A percentile compares a stretch with the other conserved stretches of the same genome.
These are phyloP conservation scores for Sporisorium scitamineum DNA, from an alignment of 1,284 basidiomycete genomes.

Conservation along the genomic window DNA sequence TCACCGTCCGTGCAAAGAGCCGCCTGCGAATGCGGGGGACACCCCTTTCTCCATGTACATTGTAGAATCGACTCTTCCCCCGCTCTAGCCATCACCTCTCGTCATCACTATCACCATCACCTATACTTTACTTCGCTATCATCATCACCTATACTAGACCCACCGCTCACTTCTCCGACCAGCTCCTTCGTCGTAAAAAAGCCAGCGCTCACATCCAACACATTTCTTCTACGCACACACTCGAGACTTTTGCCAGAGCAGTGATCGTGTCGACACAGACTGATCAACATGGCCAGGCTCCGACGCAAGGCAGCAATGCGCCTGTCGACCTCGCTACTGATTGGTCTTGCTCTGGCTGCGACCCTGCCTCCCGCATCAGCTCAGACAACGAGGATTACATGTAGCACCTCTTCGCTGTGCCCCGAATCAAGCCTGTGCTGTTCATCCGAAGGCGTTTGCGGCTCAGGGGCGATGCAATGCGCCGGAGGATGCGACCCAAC, in stretches of 20 bases:
- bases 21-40: background rate
- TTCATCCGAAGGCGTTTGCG: slow-evolving; percentile 55
- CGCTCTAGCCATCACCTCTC: background rate
- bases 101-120: background rate
- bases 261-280: background rate
- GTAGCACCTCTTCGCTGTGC: slow-evolving; percentile 42
- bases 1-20: background rate
- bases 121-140: background rate
- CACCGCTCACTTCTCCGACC: background rate
- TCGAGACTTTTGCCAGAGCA: background rate
- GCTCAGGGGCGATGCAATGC: slow-evolving; percentile 59
- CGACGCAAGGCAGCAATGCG: slow-evolving; percentile 2
- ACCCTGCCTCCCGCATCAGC: slow-evolving; percentile 7
- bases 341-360: slow-evolving; percentile 6
- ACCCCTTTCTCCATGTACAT: background rate
- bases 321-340: background rate
- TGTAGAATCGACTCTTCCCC: background rate
- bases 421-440: slow-evolving; percentile 57
- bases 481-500: slow-evolving; percentile 63
- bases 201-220: background rate
- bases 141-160: background rate
- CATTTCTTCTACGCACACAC: background rate
- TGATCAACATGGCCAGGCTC: slow-evolving; percentile 2
- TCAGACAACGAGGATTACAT: slow-evolving; percentile 21
- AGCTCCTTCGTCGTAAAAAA: background rate